Base-by-base conservation (phyloP, 495 filamentous ascomycete genomes). In the Penicillium pulvis region DNA sequence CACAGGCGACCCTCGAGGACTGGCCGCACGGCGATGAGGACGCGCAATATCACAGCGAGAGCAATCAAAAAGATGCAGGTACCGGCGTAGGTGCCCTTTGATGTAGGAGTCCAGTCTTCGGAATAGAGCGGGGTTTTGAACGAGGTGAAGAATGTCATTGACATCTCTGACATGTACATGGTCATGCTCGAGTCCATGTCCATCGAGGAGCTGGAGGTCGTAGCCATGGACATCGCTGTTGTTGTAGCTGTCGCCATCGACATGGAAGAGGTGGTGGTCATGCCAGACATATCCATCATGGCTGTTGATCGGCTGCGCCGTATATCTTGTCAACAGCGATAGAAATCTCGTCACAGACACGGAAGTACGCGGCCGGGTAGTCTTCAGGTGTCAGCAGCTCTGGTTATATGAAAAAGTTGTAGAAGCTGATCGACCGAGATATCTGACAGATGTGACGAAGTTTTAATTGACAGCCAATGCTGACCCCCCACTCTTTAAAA, bases 1-100 rank as follows among this genome's bases (percentile, higher is more conserved):
- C 69, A 71, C 12, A 67, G 30, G 0, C 57, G 60, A 16, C 73
- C 75, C 55, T 90, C 85, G 53, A 86, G 71, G 17, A 75, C 56
- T 17, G 74, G 70, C 67, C 89, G 90, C 61, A 84, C 76, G 4
- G 91, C 93, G 44, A 90, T 73, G 11, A 93, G 74, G 17, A 75
- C 76, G 39, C 92, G 88, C 68, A 85, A 86, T 53, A 89, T 62
- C 57, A 87, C 76, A 16, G 87, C 83, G 24, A 96, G 83, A 16
- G 87, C 56, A 71, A 94, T 86, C 45, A 96, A 80, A 72, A 96
- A 95, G 70, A 96, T 88, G 72, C 92, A 95, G 36, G 90, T 93
- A 41, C 82, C 91, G 6, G 89, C 91, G 69, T 97, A 97, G 51
- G 76, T 62, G 53, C 88, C 89, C 0, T 80, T 78, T 17, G 73